Conservation (phyloP, 2,329 filamentous ascomycete species). For the Stemphylium beticola region DNA sequence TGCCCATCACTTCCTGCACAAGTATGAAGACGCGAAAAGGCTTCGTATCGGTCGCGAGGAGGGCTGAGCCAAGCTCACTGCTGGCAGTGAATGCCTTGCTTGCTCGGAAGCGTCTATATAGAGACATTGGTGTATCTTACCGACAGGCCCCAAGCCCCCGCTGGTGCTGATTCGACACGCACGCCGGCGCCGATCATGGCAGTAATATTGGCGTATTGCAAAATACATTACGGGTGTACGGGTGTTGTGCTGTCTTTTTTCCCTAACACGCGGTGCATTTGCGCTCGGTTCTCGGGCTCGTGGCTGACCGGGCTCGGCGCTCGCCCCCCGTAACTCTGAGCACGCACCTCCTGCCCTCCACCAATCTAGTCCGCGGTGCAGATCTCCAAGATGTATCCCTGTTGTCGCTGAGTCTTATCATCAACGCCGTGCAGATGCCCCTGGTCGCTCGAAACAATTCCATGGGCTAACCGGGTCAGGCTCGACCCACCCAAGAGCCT, state of each 20-base stretch:
- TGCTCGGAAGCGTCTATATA: conserved; percentile 14
- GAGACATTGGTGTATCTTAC: conserved; percentile 14
- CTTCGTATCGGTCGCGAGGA: conserved; percentile 22
- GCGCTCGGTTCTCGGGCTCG: conserved; percentile 26
- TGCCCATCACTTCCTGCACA: conserved; percentile 20
- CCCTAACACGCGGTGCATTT: conserved; percentile 17
- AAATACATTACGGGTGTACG: conserved; percentile 35
- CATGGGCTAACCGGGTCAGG: conserved; percentile 28
- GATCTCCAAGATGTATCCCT: conserved; percentile 32
- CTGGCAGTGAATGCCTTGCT: conserved; percentile 10
- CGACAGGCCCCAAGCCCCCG: neutral
- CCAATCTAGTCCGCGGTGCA: conserved; percentile 26
- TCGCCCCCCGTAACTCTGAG: conserved; percentile 23
- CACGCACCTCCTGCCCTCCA: conserved; percentile 25
- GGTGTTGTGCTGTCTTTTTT: conserved; percentile 20
- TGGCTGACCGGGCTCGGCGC: conserved; percentile 36
- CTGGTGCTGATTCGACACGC: conserved; percentile 6
- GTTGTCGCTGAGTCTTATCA: conserved; percentile 35
- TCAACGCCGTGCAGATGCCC: conserved; percentile 35
- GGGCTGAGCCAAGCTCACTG: conserved; percentile 13
- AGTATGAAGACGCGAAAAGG: conserved; percentile 17
- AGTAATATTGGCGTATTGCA: conserved; percentile 31
- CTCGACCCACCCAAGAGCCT: conserved; percentile 42
- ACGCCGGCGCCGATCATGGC: conserved; percentile 11
- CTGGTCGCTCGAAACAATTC: conserved; percentile 33